These are phyloP conservation scores for Chrysoporthe puriensis DNA, from an alignment of 2,329 filamentous ascomycete species.

Conservation along the genomic window DNA sequence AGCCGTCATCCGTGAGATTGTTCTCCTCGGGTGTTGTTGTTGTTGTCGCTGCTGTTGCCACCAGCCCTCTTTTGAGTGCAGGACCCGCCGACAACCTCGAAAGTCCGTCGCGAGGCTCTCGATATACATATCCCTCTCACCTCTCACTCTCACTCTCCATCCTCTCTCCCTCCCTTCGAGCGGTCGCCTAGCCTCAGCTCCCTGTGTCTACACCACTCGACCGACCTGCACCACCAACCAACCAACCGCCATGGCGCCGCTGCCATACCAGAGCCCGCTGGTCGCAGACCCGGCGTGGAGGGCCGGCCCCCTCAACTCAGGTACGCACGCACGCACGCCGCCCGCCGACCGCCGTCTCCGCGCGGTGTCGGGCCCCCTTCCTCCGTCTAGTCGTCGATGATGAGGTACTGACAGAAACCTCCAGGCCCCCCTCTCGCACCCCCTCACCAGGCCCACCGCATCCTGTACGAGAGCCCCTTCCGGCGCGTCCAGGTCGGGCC, in stretches of 20 bases:
- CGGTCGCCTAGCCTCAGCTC: no score
- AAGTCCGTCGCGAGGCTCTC: background rate
- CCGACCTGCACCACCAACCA: background rate
- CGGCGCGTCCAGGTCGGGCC: background rate
- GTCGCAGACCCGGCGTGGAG: constrained; percentile 8
- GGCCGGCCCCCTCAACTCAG: background rate
- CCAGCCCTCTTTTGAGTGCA: no score
- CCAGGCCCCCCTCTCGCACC: background rate
- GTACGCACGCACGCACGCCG: background rate
- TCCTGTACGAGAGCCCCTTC: constrained; percentile 4
- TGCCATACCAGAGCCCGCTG: constrained; percentile 5
- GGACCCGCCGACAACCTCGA: no score
- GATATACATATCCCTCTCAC: background rate
- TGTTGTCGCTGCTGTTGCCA: no score
- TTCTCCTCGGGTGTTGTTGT: no score
- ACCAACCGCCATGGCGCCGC: constrained; percentile 6
- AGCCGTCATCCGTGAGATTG: no score
- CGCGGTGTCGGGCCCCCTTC: no score
- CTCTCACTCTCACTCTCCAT: no score
- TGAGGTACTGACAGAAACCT: no score
- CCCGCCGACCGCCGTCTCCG: no score
- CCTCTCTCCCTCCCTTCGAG: background rate
- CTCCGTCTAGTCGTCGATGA: no score
- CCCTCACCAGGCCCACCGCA: background rate
- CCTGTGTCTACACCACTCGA: background rate